Evolutionary conservation across 345 rosid genomes (phyloP), one percentile per base, ranked within the genome.

Genomic region (Murraya paniculata): DNA sequence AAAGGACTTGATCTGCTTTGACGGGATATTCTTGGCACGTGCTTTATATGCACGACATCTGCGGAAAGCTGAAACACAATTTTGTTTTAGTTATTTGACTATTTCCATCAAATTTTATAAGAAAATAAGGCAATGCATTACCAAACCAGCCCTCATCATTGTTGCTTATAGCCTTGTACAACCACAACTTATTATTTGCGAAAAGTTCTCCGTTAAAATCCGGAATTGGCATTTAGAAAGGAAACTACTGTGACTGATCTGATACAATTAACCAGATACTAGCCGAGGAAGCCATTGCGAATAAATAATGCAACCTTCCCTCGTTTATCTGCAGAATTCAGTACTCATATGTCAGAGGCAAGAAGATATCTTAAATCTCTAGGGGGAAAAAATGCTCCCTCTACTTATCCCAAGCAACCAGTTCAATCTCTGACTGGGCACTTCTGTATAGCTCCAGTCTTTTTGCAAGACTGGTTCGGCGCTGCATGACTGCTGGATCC

Each of bases 341-440:
- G 21, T 53, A 35, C 13, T 64, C 35, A 74, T 11, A 33, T 33
- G 33, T 60, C 14, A 45, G 31, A 4, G 21, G 30, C 19, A 11
- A 72, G 6, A 36, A 72, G 24, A 73, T 21, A 24, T 27, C 24
- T 10, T 9, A 64, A 45, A 6, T 45, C 9, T 45, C 13, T 28
- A 36, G n/a, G 65, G 53, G 11, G 21, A n/a, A 16, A 53, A 21
- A n/a, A 13, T 31, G 35, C 19, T 9, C 76, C 69, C 65, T 57
- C 90, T 92, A 95, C 91, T 91, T 95, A 50, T 92, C 78, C 98
- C 98, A 95, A 65, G 98, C 93, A 65, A 93, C 98, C 31, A 91
- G 89, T 74, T 95, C 99, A 41, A 95, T 92, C 83, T 95, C 99
- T 8, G 88, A 68, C 71, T 91, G 95, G 28, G 98, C 99, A 76